phyloP scores from a whole-genome alignment of 768 basidiomycete genomes.

The Lactarius pseudohatsudake region DNA sequence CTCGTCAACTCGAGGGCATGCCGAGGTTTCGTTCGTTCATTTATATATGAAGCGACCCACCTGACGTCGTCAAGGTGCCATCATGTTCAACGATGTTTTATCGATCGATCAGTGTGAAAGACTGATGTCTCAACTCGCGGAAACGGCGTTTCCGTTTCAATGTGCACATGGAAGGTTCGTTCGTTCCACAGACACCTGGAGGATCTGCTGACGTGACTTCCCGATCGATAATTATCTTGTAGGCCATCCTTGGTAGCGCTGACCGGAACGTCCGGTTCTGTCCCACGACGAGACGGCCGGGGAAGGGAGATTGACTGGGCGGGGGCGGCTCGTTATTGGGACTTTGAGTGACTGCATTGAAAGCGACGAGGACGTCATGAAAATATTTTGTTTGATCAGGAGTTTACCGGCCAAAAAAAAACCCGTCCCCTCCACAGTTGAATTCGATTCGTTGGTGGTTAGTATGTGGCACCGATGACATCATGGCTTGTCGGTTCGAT shows the following conservation, averaged over 20 bases:
- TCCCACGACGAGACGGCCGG: background rate
- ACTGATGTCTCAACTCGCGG: conserved; percentile 65
- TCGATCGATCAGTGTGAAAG: conserved; percentile 63
- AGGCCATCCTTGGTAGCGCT: conserved; percentile 59
- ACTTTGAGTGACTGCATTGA: background rate
- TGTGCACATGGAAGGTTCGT: conserved; percentile 91
- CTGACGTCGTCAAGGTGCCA: conserved; percentile 61
- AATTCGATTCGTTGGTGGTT: no score
- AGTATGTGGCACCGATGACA: no score
- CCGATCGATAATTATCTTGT: background rate
- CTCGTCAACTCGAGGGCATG: conserved; percentile 95
- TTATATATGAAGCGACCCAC: conserved; percentile 4
- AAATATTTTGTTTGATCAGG: background rate
- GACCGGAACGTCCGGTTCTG: conserved; percentile 33
- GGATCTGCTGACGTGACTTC: conserved; percentile 13
- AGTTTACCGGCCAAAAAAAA: no score
- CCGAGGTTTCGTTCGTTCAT: conserved; percentile 54
- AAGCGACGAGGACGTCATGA: background rate
- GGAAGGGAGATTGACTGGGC: conserved; percentile 17
- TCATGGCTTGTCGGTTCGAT: no score
- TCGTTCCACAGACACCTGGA: conserved; percentile 3
- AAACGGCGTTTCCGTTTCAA: conserved; percentile 85
- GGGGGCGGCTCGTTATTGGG: conserved; percentile 16
- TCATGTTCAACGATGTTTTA: conserved; percentile 93
- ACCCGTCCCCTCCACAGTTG: no score